Evolutionary conservation across 495 filamentous ascomycete species (phyloP).

Genomic region (Neurospora intermedia): DNA sequence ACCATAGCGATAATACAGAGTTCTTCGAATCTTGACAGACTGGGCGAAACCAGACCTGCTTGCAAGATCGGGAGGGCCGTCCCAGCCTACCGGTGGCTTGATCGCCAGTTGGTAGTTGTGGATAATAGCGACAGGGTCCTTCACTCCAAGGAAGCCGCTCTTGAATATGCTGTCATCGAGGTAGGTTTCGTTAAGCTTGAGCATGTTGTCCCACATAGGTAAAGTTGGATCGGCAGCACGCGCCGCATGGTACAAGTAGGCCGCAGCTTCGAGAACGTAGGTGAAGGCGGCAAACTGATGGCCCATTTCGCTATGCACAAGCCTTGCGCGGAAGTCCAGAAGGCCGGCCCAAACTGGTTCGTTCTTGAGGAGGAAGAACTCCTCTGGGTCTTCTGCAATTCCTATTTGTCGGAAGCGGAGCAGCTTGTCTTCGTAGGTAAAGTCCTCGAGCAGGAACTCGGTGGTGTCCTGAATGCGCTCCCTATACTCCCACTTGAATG

Average conservation of each 20-base stretch:
- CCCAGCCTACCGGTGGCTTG: neutral
- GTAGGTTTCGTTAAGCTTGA: neutral
- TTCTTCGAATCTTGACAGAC: constrained; percentile 1
- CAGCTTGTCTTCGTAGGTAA: constrained; percentile 9
- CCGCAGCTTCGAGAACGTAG: constrained; percentile 9
- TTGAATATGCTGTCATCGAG: constrained; percentile 6
- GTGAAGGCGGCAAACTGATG: constrained; percentile 8
- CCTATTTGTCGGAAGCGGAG: constrained; percentile 1
- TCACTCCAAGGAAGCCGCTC: neutral
- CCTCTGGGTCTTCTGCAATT: constrained; percentile 3
- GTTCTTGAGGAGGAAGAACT: constrained; percentile 11
- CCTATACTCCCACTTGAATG: constrained; percentile 7
- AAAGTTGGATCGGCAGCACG: constrained; percentile 4
- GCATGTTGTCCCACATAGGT: constrained; percentile 2
- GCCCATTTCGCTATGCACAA: constrained; percentile 17
- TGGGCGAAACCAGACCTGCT: neutral
- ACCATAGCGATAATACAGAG: constrained; percentile 3
- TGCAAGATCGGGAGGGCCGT: neutral
- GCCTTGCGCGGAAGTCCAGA: constrained; percentile 16
- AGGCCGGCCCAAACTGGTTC: constrained; percentile 19
- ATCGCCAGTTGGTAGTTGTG: neutral
- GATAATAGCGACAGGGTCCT: constrained; percentile 4
- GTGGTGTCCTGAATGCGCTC: constrained; percentile 11
- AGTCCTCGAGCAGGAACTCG: constrained; percentile 11
- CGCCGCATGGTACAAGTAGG: constrained; percentile 9